Conservation (phyloP, 768 basidiomycete species). For the Pulveroboletus sp. region DNA sequence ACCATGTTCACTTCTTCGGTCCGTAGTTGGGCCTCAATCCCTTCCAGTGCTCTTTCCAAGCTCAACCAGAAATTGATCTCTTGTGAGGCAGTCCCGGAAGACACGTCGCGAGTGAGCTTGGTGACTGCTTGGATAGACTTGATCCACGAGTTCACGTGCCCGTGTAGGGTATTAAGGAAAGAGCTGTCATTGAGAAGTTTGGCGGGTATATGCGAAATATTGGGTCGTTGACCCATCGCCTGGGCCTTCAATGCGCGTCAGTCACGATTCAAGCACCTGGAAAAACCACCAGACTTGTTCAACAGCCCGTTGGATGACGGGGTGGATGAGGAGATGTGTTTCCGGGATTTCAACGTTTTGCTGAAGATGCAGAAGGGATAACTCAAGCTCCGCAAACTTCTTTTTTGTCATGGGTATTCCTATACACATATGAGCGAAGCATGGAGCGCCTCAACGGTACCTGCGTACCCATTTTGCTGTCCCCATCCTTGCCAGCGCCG, state of each 20-base stretch:
- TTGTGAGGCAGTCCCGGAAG: conserved; percentile 93
- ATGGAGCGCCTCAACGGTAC: conserved; percentile 1
- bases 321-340: conserved; percentile 89
- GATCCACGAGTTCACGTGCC: conserved; percentile 96
- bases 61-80: conserved; percentile 99
- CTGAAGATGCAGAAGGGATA: conserved; percentile 90
- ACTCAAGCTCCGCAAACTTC: conserved; percentile 96
- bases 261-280: conserved; percentile 28
- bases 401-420: conserved; percentile 98
- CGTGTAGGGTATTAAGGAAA: conserved; percentile 91
- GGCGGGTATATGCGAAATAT: conserved; percentile 66
- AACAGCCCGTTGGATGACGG: conserved; percentile 81
- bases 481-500: conserved; percentile 67
- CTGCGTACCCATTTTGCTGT: conserved; percentile 72
- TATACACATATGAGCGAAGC: conserved; percentile 19
- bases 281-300: conserved; percentile 47
- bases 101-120: conserved; percentile 89
- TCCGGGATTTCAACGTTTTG: conserved; percentile 99
- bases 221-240: conserved; percentile 56
- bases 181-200: conserved; percentile 79
- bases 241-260: conserved; percentile 35
- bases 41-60: conserved; percentile 89
- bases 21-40: conserved; percentile 85
- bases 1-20: conserved; percentile 92
- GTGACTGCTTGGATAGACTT: conserved; percentile 97